phyloP scores from a whole-genome alignment of 371 early-diverging fungal genomes.

The Mycotypha africana region DNA sequence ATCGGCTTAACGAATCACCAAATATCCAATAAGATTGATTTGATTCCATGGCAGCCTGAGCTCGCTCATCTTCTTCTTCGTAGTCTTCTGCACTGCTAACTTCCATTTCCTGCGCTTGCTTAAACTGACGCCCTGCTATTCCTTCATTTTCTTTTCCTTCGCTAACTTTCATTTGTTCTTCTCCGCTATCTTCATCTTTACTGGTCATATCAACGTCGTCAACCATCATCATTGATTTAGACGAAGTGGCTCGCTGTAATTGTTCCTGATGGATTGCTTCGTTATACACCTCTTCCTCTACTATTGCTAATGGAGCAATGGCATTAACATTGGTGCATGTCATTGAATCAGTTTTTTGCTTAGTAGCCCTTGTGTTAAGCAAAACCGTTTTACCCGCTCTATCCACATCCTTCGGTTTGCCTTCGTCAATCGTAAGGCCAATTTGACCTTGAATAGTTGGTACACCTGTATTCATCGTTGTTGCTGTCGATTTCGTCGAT shows the following conservation, averaged over 20 bases:
- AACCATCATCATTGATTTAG: too few species aligned
- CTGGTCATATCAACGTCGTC: too few species aligned
- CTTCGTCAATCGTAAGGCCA: too few species aligned
- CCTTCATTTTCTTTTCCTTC: constrained; percentile 8
- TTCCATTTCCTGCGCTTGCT: neutral
- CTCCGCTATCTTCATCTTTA: constrained; percentile 1
- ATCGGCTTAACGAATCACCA: constrained; percentile 35
- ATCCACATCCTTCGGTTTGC: neutral
- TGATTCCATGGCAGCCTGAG: constrained; percentile 4
- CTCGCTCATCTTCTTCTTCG: constrained; percentile 4
- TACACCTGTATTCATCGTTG: too few species aligned
- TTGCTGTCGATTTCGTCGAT: too few species aligned
- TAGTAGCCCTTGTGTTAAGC: neutral
- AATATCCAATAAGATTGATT: constrained; percentile 44
- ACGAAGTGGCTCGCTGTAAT: too few species aligned
- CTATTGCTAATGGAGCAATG: too few species aligned
- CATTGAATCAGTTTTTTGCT: neutral
- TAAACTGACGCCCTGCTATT: neutral
- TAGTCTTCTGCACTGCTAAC: neutral
- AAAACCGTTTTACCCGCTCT: neutral
- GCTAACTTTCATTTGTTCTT: neutral
- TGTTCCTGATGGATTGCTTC: too few species aligned
- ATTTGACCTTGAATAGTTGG: too few species aligned
- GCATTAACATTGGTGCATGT: too few species aligned
- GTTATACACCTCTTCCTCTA: too few species aligned